phyloP scores from a whole-genome alignment of 768 basidiomycete genomes.

The Solioccasus polychromus region DNA sequence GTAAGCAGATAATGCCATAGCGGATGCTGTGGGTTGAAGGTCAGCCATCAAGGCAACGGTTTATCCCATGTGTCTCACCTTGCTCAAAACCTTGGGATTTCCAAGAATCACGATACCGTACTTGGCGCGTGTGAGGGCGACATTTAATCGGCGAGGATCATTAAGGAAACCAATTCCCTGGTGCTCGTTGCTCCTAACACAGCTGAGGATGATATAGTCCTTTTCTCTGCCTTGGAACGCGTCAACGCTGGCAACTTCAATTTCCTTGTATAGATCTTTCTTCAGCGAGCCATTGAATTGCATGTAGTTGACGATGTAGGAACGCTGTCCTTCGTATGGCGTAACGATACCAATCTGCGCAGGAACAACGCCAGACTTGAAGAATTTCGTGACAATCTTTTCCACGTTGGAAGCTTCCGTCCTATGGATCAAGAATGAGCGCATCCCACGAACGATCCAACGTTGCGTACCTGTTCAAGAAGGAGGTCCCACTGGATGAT shows the following conservation, averaged over 20 bases:
- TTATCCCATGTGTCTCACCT: conserved; percentile 51
- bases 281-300: conserved; percentile 99
- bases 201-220: conserved; percentile 98
- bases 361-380: conserved; percentile 97
- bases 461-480: conserved; percentile 75
- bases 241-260: conserved; percentile 98
- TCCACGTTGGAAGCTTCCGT: conserved; percentile 99
- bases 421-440: conserved; percentile 39
- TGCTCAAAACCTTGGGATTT: conserved; percentile 99
- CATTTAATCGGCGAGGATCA: conserved; percentile 93
- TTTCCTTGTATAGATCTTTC: conserved; percentile 99
- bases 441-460: not conserved
- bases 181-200: conserved; percentile 98
- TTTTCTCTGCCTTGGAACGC: conserved; percentile 99
- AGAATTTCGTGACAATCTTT: conserved; percentile 99
- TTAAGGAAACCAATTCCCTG: conserved; percentile 99
- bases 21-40: conserved; percentile 65
- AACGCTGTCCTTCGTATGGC: conserved; percentile 97
- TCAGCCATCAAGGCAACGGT: conserved; percentile 10
- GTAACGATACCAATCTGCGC: conserved; percentile 97
- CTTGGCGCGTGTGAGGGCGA: conserved; percentile 95
- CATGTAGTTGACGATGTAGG: conserved; percentile 99
- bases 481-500: conserved; percentile 96
- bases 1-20: conserved; percentile 98
- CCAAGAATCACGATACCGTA: conserved; percentile 99